Evolutionary conservation across 129 eudicot genomes (phyloP), one percentile per base, ranked within the genome.

Genomic region (Centella asiatica): DNA sequence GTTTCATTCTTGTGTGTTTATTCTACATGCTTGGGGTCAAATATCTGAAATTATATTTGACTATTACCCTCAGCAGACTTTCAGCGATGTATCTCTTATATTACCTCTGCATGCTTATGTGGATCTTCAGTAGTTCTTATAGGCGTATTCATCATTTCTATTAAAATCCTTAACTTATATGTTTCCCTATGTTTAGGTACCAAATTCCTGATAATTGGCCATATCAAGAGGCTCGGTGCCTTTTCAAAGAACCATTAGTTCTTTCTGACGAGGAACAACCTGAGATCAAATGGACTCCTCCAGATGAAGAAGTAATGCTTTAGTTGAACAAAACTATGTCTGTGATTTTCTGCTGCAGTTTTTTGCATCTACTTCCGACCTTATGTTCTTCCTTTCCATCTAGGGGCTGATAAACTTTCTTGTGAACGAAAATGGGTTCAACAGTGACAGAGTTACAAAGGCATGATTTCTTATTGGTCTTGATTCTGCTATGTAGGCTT

Each of bases 141-240:
- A 2, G 33, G 40, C 37, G 37, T 19, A 2, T 15, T 58, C 15
- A n/a, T 32, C 45, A 4, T 58, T 42, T 42, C 46, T 34, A 20
- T 34, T 20, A 13, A 23, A 58, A 33, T 48, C 8, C 12, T 15
- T n/a, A n/a, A 34, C 24, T 53, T 8, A 10, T 40, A 54, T 68
- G 26, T 29, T 31, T 11, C 25, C 4, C 23, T 53, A 27, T 68
- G 22, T 76, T 57, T 73, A 87, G 99, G 68, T 93, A 84, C 77
- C 96, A 80, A 53, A 81, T 85, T 69, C 92, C 96, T 69, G 96
- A 83, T 15, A 80, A 87, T 40, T 93, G 99, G 99, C 96, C 99
- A 28, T 93, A 84, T 85, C 46, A 76, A 60, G 99, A 93, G 71
- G 95, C 95, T 51, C 78, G 99, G 27, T 75, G 78, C 42, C 90